Evolutionary conservation across 768 basidiomycete genomes (phyloP).

Genomic region (Mrakia gelida): DNA sequence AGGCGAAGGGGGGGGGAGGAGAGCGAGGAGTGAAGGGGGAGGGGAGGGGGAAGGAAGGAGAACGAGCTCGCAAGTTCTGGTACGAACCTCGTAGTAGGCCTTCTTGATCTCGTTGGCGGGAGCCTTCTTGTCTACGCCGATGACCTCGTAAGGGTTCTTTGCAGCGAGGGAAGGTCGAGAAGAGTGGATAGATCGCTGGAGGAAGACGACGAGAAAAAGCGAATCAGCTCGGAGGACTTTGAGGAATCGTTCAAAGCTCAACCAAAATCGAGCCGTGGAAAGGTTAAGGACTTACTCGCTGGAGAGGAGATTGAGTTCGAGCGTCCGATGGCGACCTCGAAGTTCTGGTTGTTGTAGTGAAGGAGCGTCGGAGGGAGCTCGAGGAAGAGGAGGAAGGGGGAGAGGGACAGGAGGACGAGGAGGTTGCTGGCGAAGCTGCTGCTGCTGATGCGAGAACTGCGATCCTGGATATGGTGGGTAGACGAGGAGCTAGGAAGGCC

Average conservation of each 20-base stretch:
- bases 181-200: slow-evolving; percentile 71
- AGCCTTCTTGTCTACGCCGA: slow-evolving; percentile 82
- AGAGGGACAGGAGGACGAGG: neutral
- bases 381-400: neutral
- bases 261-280: neutral
- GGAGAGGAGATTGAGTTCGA: neutral
- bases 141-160: slow-evolving; percentile 85
- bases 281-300: neutral
- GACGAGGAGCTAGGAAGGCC: slow-evolving; percentile 1
- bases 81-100: slow-evolving; percentile 82
- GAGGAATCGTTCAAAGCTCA: neutral
- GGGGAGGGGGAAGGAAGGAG: neutral
- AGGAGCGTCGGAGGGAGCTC: neutral
- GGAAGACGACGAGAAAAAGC: neutral
- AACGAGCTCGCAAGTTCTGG: neutral
- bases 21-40: no score
- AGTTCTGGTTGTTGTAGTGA: neutral
- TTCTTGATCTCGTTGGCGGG: slow-evolving; percentile 90
- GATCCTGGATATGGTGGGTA: neutral
- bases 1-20: neutral
- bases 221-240: neutral
- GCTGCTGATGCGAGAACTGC: slow-evolving; percentile 1
- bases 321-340: neutral
- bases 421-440: neutral
- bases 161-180: slow-evolving; percentile 54